phyloP scores from a whole-genome alignment of 345 rosid genomes.

The Dipteronia dyeriana region DNA sequence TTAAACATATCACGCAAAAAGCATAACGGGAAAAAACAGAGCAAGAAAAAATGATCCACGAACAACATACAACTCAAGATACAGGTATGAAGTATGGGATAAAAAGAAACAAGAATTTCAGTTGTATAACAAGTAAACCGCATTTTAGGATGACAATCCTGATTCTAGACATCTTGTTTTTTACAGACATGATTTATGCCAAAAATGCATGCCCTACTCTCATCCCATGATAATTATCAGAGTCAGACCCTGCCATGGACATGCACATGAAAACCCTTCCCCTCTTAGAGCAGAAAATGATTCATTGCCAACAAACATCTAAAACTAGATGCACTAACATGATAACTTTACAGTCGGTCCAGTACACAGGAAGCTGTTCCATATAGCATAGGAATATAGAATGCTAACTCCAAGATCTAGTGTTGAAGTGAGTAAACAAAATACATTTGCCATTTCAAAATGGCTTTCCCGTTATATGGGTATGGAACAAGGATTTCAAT shows the following conservation, averaged over 20 bases:
- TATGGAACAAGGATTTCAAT: not conserved
- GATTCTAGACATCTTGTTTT: not conserved
- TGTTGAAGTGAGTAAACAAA: not conserved
- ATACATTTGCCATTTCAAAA: not conserved
- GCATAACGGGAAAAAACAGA: not conserved
- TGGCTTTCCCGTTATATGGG: not conserved
- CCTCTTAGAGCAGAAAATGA: not conserved
- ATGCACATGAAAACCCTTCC: not conserved
- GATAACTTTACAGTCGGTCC: not conserved
- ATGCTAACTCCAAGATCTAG: not conserved
- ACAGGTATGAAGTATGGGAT: not conserved
- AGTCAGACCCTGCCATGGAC: not conserved
- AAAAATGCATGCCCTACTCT: not conserved
- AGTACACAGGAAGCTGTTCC: not conserved
- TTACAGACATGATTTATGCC: not conserved
- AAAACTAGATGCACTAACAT: not conserved
- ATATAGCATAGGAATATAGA: not conserved
- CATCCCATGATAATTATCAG: constrained; percentile 2
- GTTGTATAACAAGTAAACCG: not conserved
- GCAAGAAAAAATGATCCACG: not conserved
- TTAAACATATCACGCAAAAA: constrained; percentile 1
- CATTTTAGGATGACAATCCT: not conserved
- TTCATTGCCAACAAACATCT: not conserved
- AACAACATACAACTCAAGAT: not conserved
- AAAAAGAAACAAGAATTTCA: not conserved